Evolutionary conservation across 2,329 filamentous ascomycete species (phyloP), one percentile per base, ranked within the genome.

Genomic region (Grosmannia huntii): DNA sequence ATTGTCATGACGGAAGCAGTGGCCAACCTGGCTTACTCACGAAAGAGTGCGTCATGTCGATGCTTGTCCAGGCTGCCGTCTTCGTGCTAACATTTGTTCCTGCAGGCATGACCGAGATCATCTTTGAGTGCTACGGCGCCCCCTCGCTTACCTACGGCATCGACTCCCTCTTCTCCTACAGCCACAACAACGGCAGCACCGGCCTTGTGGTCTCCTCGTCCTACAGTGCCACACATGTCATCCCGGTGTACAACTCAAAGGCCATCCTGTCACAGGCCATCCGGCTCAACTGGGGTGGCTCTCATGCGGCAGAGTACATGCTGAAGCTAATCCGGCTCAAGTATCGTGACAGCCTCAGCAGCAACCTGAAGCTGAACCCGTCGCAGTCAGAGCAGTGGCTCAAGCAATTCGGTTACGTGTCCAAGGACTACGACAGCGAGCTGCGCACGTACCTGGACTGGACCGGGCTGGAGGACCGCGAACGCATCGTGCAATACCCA

Each of bases 1-100:
- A 82, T 99, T 60, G 86, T 99, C 64, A 90, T 99, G 85, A 99
- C 94, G 0, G 94, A 99, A 72, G 86, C 94, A 0, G 84, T 97
- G 59, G 94, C 91, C 31, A 97, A 97, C 70, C 71, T 96, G 60
- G 84, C 83, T 14, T 99, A 99, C 68, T 86, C 90, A 53, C 79
- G 91, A 64, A 92, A 89, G 74, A 92, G 90, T 95, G 73, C 63
- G 85, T 76, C 4, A 1, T 23, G n/a, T 5, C 2, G 4, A 19
- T 16, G 16, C 25, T 52, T 16, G 2, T 28, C 33, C 19, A 23
- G 10, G 25, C 36, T 38, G 36, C 36, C 28, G 7, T 25, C 27
- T 36, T 36, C 53, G 31, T 19, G 23, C 48, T 50, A 27, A 28
- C 48, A 5, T n/a, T 19, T 44, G 14, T 25, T 55, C 53, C 27